Conservation (phyloP, 108 stramenopile species). For the Nannochloropsis oceanica region DNA sequence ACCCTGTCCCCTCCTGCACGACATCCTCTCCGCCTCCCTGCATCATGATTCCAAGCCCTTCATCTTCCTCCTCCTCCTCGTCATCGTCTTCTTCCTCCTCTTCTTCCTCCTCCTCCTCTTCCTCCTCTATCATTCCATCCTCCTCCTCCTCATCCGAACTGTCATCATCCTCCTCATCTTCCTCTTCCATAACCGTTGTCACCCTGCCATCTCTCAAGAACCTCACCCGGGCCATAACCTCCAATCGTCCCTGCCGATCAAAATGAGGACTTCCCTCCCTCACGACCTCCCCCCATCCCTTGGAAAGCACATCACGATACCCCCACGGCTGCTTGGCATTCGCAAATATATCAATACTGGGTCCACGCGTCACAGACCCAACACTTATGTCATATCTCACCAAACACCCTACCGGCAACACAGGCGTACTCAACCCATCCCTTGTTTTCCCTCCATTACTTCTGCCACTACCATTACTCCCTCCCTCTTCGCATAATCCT, state of each 20-base stretch:
- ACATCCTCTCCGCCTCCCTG: background rate
- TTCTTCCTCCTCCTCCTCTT: background rate
- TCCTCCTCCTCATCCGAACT: background rate
- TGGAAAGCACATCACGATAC: background rate
- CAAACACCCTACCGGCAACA: background rate
- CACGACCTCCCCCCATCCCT: background rate
- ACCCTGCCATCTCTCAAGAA: background rate
- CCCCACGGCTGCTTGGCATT: background rate
- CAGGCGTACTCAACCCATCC: background rate
- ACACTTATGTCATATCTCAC: background rate
- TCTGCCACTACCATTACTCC: background rate
- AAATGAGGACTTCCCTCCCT: background rate
- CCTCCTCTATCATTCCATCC: background rate
- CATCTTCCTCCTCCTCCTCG: background rate
- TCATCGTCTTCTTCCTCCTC: background rate
- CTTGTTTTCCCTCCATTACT: background rate
- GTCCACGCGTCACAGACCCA: background rate
- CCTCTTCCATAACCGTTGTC: background rate
- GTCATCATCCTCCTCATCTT: background rate
- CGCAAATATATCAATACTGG: background rate
- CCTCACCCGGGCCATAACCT: background rate
- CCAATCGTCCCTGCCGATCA: background rate
- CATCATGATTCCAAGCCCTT: background rate
- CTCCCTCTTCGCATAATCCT: background rate
- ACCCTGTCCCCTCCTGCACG: no score